These are phyloP conservation scores for Coemansia erecta DNA, from an alignment of 192 early-diverging fungal genomes.

Conservation along the genomic window DNA sequence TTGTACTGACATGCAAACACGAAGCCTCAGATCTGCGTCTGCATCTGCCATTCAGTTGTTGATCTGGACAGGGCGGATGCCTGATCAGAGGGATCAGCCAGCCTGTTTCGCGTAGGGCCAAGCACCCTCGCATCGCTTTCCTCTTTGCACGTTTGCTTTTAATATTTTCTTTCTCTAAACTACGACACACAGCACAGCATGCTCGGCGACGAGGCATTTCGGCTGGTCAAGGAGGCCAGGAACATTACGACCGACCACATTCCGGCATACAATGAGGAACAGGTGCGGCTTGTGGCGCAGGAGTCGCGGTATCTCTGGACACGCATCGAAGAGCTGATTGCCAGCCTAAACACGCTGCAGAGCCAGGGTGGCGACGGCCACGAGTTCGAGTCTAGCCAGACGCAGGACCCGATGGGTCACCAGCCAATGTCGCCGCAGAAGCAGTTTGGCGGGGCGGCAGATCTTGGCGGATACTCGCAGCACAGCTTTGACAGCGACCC, in stretches of 20 bases:
- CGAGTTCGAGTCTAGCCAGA: not conserved
- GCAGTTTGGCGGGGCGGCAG: not conserved
- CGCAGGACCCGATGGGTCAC: not conserved
- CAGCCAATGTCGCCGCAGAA: slow-evolving; percentile 11
- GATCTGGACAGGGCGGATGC: too few relatives aligned
- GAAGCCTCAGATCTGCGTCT: too few relatives aligned
- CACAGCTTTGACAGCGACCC: too few relatives aligned
- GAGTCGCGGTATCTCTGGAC: slow-evolving; percentile 71
- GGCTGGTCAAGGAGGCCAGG: slow-evolving; percentile 79
- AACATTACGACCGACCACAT: slow-evolving; percentile 65
- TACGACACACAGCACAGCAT: slow-evolving; percentile 25
- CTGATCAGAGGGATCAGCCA: too few relatives aligned
- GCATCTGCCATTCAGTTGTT: too few relatives aligned
- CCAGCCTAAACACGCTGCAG: slow-evolving; percentile 14
- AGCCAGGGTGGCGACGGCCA: slow-evolving; percentile 7
- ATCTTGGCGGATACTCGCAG: too few relatives aligned
- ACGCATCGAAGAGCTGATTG: slow-evolving; percentile 51
- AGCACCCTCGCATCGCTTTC: not conserved
- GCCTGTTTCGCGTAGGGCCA: too few relatives aligned
- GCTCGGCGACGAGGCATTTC: slow-evolving; percentile 76
- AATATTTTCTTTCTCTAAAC: not conserved
- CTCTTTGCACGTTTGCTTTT: not conserved
- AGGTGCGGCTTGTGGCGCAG: slow-evolving; percentile 73
- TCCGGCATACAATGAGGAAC: slow-evolving; percentile 76
- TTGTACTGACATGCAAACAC: too few relatives aligned